Base-by-base conservation (phyloP, 2,329 filamentous ascomycete genomes). In the Daldinia sp. region DNA sequence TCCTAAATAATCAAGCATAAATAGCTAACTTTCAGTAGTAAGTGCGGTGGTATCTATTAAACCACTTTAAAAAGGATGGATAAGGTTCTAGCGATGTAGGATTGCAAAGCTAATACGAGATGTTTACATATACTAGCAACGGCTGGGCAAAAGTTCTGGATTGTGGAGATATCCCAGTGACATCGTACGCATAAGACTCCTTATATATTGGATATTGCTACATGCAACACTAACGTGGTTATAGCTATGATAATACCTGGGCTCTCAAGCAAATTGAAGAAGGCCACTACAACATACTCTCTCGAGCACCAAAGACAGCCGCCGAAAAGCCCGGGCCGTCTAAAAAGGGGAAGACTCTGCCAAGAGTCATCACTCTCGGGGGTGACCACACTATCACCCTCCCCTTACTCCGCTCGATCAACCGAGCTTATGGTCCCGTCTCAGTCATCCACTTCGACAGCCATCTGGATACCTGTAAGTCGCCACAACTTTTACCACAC, bases 261-360 rank as follows among this genome's bases (percentile, higher is more conserved):
- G 93, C 93, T 6, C 88, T 97, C 26, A 86, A 91, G 69, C 93
- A 97, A 78, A 96, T 97, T 59, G 93, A 97, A 78, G 89, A 95
- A 79, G 93, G 93, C 7, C 93, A 97, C 81, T 90, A 92, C 79
- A 87, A 85, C 69, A 87, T 97, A 67, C 83, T 96, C 7, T 90
- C 90, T 70, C 90, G 93, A 39, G 80, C 85, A 1, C 93, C 93
- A 0, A 86, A 85, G 53, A 95, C 92, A 1, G 85, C 92, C 70
- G 88, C 92, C 2, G 79, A 89, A 55, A 88, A 89, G 75, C 80
- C 82, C 1, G 93, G 93, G 0, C 89, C 91, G 0, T 89, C 91
- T 0, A 90, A 89, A 78, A 87, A 89, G 35, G 91, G 90, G 60
- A 92, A 89, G 80, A 96, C 93, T 0, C 84, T 96, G 1, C 93